Evolutionary conservation across 441 rosid genomes (phyloP).

Genomic region (Gossypium schwendimanii): DNA sequence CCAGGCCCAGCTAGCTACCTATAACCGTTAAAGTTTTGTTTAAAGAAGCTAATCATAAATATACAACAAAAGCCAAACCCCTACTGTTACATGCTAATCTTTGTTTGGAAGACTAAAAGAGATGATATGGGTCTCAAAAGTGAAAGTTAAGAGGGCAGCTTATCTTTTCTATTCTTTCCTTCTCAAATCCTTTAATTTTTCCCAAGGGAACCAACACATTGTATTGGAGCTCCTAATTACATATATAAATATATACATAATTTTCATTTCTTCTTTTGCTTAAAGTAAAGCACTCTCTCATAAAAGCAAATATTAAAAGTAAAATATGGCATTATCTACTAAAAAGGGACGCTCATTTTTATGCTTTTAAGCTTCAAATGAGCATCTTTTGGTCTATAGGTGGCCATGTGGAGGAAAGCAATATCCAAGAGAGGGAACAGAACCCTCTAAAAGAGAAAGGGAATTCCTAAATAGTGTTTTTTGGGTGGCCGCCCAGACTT

Average conservation of each 20-base stretch:
- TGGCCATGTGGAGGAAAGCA: conserved; percentile 77
- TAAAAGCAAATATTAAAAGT: conserved; percentile 50
- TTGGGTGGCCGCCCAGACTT: conserved; percentile 42
- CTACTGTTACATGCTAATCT: conserved; percentile 20
- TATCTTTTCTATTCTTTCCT: conserved; percentile 49
- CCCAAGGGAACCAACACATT: conserved; percentile 17
- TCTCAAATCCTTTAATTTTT: conserved; percentile 37
- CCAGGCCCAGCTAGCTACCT: conserved; percentile 9
- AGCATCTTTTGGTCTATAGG: conserved; percentile 52
- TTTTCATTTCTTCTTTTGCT: conserved; percentile 30
- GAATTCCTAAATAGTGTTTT: conserved; percentile 29
- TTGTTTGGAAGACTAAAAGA: conserved; percentile 18
- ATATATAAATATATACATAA: background rate
- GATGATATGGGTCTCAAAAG: conserved; percentile 25
- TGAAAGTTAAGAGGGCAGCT: conserved; percentile 22
- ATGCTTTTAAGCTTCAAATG: conserved; percentile 56
- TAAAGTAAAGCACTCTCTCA: conserved; percentile 48
- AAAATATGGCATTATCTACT: conserved; percentile 77
- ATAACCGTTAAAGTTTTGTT: conserved; percentile 32
- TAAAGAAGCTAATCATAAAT: conserved; percentile 10
- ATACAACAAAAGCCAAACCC: conserved; percentile 19
- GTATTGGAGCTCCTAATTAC: conserved; percentile 24
- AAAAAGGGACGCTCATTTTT: conserved; percentile 58
- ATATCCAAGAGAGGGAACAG: conserved; percentile 32
- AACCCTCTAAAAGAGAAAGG: conserved; percentile 16